Evolutionary conservation across 768 basidiomycete genomes (phyloP).

Genomic region (Boletus rex-veris): DNA sequence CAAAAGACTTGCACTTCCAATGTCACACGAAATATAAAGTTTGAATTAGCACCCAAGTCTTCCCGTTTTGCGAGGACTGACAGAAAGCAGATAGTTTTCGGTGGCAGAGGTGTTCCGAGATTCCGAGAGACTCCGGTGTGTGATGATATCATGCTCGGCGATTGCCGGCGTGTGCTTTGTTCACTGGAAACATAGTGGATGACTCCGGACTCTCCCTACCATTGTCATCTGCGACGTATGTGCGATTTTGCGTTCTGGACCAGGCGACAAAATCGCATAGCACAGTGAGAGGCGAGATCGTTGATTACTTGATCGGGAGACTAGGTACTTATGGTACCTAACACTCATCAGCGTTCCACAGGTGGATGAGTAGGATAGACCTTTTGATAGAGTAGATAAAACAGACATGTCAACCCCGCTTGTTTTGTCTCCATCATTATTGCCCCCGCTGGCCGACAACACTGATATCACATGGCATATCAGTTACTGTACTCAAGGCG

Average conservation of each 20-base stretch:
- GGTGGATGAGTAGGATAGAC: background rate
- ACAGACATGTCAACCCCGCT: background rate
- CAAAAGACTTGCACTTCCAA: too few species aligned
- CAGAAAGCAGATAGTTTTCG: too few species aligned
- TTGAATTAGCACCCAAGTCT: too few species aligned
- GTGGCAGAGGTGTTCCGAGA: too few species aligned
- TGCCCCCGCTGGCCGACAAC: background rate
- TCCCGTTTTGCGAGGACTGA: too few species aligned
- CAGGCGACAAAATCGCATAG: background rate
- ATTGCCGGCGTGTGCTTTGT: background rate
- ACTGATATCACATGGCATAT: background rate
- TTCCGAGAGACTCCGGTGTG: too few species aligned
- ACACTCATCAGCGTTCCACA: too few species aligned
- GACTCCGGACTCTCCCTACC: background rate
- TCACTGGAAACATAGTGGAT: background rate
- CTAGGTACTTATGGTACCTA: background rate
- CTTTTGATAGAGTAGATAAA: background rate
- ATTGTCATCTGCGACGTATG: background rate
- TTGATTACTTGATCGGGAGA: background rate
- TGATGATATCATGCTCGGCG: background rate
- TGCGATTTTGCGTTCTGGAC: background rate
- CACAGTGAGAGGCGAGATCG: background rate
- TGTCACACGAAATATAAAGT: too few species aligned
- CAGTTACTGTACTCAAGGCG: background rate
- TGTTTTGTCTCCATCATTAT: background rate